Conservation (phyloP, 805 yeast species). For the Pichia heedii region DNA sequence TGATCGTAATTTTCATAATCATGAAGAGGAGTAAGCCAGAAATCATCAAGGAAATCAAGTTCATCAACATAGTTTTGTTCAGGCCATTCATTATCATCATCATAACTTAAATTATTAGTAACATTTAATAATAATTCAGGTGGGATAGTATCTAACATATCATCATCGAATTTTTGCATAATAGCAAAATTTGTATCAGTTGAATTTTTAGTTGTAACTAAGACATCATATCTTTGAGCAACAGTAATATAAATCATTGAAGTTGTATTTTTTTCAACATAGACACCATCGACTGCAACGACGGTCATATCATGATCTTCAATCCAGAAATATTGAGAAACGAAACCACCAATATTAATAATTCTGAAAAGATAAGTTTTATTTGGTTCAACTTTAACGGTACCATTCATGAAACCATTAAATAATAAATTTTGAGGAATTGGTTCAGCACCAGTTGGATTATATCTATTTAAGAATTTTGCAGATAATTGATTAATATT, state of each 20-base stretch:
- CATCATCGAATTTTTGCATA: constrained; percentile 70
- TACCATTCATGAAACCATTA: constrained; percentile 70
- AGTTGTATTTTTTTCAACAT: constrained; percentile 68
- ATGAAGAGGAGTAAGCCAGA: constrained; percentile 56
- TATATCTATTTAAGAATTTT: constrained; percentile 57
- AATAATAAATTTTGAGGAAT: constrained; percentile 75
- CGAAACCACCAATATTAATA: constrained; percentile 83
- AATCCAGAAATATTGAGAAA: constrained; percentile 80
- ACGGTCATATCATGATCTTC: constrained; percentile 83
- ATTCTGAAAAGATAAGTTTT: constrained; percentile 77
- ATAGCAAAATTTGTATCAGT: constrained; percentile 65
- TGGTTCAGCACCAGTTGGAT: constrained; percentile 99
- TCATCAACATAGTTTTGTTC: constrained; percentile 38
- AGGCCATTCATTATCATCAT: constrained; percentile 25
- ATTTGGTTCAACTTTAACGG: constrained; percentile 76
- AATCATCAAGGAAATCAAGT: constrained; percentile 63
- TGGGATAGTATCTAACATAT: constrained; percentile 75
- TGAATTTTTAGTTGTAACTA: constrained; percentile 62
- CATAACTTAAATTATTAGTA: constrained; percentile 62
- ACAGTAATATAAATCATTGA: constrained; percentile 69
- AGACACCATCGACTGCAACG: constrained; percentile 87
- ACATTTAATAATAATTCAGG: constrained; percentile 55
- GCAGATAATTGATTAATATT: constrained; percentile 41
- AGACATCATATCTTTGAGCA: constrained; percentile 85
- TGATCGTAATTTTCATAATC: constrained; percentile 49